A percentile compares a stretch with the other conserved stretches of the same genome.
Evolutionary conservation across 2,329 filamentous ascomycete genomes (phyloP).

Genomic region (Aureobasidium sp.): DNA sequence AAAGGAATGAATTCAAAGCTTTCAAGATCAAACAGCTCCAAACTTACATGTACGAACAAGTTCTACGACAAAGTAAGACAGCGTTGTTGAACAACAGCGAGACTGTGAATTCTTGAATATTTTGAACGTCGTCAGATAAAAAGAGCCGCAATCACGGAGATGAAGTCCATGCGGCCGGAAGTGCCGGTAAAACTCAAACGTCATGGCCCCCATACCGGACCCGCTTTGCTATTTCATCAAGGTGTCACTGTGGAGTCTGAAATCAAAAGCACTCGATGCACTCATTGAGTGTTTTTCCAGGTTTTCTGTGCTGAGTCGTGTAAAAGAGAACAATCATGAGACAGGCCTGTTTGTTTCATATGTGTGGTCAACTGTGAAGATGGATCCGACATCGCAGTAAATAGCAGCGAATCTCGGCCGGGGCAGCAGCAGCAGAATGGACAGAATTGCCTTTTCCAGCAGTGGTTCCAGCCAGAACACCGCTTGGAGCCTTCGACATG

Average conservation of each 20-base stretch:
- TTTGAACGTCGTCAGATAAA: neutral
- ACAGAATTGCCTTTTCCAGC: neutral
- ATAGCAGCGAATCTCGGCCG: neutral
- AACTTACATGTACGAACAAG: neutral
- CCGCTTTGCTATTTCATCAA: neutral
- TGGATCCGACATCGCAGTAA: neutral
- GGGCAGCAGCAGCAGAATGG: neutral
- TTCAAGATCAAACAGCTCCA: neutral
- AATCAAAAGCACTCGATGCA: too few species aligned
- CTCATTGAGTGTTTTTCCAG: neutral
- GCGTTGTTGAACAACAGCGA: neutral
- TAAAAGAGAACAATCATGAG: neutral
- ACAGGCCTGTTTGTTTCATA: neutral
- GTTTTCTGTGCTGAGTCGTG: neutral
- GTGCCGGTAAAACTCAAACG: neutral
- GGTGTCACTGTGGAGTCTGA: neutral
- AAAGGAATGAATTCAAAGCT: neutral
- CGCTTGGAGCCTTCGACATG: too few species aligned
- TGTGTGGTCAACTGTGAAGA: neutral
- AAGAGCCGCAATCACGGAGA: conserved; percentile 35
- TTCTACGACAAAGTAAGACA: neutral
- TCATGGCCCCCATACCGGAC: neutral
- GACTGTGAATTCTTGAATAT: neutral
- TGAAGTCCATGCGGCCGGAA: conserved; percentile 11
- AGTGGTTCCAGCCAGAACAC: neutral